Conservation (phyloP, 23 red algal species). For the Agarophyton chilense region DNA sequence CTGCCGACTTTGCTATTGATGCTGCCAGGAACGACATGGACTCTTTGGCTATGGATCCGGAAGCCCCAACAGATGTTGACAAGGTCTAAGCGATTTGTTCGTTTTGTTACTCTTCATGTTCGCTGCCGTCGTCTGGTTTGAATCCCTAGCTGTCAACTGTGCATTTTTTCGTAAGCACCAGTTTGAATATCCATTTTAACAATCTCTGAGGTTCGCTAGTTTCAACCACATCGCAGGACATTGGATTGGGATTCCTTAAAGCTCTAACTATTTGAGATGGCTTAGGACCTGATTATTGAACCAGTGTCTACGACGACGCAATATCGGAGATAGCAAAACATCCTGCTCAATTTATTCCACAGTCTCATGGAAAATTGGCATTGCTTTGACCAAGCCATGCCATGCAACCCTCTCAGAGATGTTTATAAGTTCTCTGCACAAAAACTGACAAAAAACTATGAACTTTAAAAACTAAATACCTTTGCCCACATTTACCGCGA, state of each 20-base stretch:
- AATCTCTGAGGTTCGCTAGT: background rate
- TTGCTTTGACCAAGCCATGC: too few species aligned
- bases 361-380: too few species aligned
- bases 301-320: too few species aligned
- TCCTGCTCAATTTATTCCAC: too few species aligned
- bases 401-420: too few species aligned
- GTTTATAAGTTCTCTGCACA: too few species aligned
- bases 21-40: slow-evolving; percentile 52
- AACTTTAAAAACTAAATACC: too few species aligned
- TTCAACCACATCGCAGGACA: background rate
- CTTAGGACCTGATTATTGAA: too few species aligned
- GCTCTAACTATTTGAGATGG: background rate
- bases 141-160: background rate
- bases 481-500: too few species aligned
- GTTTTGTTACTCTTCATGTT: background rate
- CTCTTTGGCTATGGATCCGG: slow-evolving; percentile 63
- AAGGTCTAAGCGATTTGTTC: background rate
- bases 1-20: slow-evolving; percentile 29
- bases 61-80: background rate
- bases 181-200: background rate
- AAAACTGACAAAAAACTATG: too few species aligned
- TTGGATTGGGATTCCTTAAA: background rate
- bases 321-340: too few species aligned
- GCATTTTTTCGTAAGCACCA: slow-evolving; percentile 5
- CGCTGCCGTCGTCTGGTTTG: background rate